A percentile compares a stretch with the other conserved stretches of the same genome.
Evolutionary conservation across 2,329 filamentous ascomycete species (phyloP).

Genomic region (Didymella pomorum): DNA sequence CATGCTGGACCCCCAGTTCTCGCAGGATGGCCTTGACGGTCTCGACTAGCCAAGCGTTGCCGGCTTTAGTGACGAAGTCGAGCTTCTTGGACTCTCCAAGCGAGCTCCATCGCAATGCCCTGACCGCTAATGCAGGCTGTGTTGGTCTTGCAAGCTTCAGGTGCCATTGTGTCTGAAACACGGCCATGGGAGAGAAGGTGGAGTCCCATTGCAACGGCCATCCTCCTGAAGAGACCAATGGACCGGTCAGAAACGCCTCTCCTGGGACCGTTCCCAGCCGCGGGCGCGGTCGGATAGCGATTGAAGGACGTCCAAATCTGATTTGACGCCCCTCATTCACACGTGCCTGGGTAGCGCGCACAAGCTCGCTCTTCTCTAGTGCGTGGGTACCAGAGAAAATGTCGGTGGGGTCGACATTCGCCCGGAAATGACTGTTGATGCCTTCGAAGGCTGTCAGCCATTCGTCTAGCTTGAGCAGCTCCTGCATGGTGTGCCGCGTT

Average conservation of each 20-base stretch:
- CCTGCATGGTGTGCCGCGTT: constrained; percentile 28
- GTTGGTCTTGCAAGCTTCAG: constrained; percentile 21
- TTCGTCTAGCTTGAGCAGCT: constrained; percentile 34
- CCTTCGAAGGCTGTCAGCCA: constrained; percentile 29
- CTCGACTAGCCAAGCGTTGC: constrained; percentile 38
- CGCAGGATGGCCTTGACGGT: constrained; percentile 32
- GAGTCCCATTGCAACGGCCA: constrained; percentile 43
- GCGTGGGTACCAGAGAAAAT: constrained; percentile 35
- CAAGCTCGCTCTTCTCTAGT: constrained; percentile 34
- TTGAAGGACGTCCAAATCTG: constrained; percentile 7
- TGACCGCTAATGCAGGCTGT: constrained; percentile 13
- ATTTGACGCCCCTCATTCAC: constrained; percentile 14
- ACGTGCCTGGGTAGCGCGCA: constrained; percentile 20
- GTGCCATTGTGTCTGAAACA: constrained; percentile 28
- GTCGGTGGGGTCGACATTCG: constrained; percentile 34
- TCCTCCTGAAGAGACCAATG: constrained; percentile 29
- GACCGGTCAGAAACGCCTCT: constrained; percentile 32
- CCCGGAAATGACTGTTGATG: constrained; percentile 27
- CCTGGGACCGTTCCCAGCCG: constrained; percentile 22
- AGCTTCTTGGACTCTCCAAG: constrained; percentile 37
- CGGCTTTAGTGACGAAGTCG: constrained; percentile 37
- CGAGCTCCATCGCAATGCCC: constrained; percentile 25
- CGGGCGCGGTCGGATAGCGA: constrained; percentile 9
- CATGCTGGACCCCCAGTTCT: constrained; percentile 36
- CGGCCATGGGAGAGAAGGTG: constrained; percentile 31